Conservation (phyloP, 257 asterid genomes). For the Solanum bulbocastanum region DNA sequence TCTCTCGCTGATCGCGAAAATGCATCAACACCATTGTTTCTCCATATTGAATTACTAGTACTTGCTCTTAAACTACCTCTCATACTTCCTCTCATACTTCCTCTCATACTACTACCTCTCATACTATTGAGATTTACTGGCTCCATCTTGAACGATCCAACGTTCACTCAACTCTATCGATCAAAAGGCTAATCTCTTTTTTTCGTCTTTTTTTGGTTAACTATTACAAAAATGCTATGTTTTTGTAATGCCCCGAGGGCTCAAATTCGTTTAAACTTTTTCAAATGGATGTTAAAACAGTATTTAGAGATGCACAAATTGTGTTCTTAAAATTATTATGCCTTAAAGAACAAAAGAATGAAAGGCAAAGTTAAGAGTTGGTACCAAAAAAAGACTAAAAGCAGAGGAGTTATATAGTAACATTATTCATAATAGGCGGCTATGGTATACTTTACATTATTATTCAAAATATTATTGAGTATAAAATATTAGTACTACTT, state of each 20-base stretch:
- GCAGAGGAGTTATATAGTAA: neutral
- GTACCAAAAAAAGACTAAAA: neutral
- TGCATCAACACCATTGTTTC: neutral
- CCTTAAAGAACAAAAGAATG: neutral
- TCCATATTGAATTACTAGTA: neutral
- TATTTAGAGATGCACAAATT: neutral
- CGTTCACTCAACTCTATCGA: neutral
- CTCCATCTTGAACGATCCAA: neutral
- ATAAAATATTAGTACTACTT: neutral
- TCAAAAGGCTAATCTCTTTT: neutral
- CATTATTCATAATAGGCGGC: neutral
- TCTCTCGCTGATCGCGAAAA: constrained; percentile 44
- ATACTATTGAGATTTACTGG: neutral
- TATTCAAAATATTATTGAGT: neutral
- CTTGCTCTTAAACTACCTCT: constrained; percentile 1
- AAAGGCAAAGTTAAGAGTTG: neutral
- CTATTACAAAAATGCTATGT: neutral
- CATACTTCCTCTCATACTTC: neutral
- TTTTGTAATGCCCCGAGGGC: neutral
- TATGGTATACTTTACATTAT: neutral
- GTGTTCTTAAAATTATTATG: neutral
- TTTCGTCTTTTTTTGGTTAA: neutral
- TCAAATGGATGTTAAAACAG: neutral
- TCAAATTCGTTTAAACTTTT: neutral
- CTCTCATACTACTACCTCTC: neutral